Conservation (phyloP, 805 yeast species). For the Suhomyces vadensis region DNA sequence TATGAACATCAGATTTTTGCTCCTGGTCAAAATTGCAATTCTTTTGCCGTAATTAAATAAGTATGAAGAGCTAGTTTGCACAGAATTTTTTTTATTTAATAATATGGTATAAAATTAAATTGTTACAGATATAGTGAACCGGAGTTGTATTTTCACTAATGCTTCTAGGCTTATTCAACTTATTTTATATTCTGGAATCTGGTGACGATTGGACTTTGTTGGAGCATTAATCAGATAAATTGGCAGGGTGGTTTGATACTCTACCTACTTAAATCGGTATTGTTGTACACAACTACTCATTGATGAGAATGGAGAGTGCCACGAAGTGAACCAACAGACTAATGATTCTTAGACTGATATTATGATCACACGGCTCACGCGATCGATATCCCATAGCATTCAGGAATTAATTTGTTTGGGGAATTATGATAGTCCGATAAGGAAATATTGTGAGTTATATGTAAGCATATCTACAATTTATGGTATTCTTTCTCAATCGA, state of each 20-base stretch:
- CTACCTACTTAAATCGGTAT: conserved; percentile 38
- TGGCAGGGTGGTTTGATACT: conserved; percentile 23
- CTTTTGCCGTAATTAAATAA: not conserved
- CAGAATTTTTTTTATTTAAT: not conserved
- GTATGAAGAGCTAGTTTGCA: not conserved
- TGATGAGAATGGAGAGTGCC: conserved; percentile 22
- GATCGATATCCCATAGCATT: no score
- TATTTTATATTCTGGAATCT: conserved; percentile 24
- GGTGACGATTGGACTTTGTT: conserved; percentile 39
- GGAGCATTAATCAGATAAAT: conserved; percentile 20
- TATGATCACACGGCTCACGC: no score
- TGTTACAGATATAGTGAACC: not conserved
- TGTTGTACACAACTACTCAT: conserved; percentile 29
- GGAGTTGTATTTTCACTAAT: not conserved
- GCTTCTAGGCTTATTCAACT: not conserved
- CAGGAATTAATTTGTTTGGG: no score
- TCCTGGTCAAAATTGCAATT: conserved; percentile 2
- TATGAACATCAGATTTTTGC: not conserved
- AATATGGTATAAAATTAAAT: not conserved
- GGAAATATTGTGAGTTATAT: no score
- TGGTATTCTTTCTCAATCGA: no score
- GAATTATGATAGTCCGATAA: no score
- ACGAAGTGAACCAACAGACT: no score
- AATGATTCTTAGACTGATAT: no score
- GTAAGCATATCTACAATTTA: no score